Percentiles rank a stretch among this genome's conserved stretches.
phyloP scores from a whole-genome alignment of 768 basidiomycete genomes.

The Hortiboletus flavorubellus region DNA sequence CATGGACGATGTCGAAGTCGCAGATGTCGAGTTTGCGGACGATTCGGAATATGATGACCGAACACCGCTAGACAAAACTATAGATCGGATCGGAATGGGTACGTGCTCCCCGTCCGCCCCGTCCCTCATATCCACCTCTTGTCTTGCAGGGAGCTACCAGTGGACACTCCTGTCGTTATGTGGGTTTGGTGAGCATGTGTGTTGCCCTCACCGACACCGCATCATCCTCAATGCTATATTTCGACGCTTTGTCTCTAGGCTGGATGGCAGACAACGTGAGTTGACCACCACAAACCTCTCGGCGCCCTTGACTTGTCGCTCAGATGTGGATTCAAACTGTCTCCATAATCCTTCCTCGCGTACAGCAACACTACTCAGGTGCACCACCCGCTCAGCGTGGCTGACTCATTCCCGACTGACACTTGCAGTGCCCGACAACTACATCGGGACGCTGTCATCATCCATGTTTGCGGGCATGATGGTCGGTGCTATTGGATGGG shows the following conservation, averaged over 20 bases:
- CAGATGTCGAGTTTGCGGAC: conserved; percentile 18
- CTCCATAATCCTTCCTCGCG: conserved; percentile 93
- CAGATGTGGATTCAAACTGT: conserved; percentile 94
- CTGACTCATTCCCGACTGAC: conserved; percentile 15
- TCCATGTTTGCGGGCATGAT: conserved; percentile 98
- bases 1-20: conserved; percentile 32
- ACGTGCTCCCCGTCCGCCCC: conserved; percentile 10
- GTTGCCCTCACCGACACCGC: neutral
- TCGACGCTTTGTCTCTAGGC: conserved; percentile 40
- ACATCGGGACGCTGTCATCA: conserved; percentile 80
- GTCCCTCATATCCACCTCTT: neutral
- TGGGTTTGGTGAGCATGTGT: conserved; percentile 69
- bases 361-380: conserved; percentile 87
- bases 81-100: conserved; percentile 91
- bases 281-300: conserved; percentile 1
- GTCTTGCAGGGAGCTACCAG: conserved; percentile 60
- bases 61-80: conserved; percentile 76
- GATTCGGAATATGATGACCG: conserved; percentile 38
- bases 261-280: conserved; percentile 93
- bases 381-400: conserved; percentile 21
- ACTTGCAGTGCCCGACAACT: conserved; percentile 60
- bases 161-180: conserved; percentile 81
- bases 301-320: conserved; percentile 26
- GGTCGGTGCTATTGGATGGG: conserved; percentile 91
- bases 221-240: neutral